Conservation (phyloP, 345 rosid species). For the Mallotus nudiflorus region DNA sequence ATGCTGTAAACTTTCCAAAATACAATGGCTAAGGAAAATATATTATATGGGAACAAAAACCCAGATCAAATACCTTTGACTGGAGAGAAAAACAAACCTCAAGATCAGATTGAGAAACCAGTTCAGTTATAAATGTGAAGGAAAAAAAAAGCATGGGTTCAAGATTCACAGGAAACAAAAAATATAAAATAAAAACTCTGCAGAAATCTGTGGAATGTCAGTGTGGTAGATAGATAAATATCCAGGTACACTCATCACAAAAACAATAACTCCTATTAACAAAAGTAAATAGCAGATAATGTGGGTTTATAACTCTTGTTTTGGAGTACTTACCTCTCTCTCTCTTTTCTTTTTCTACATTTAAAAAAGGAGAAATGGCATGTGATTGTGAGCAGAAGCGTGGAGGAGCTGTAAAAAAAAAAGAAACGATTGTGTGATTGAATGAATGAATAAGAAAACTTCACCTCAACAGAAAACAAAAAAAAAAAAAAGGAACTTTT, state of each 20-base stretch:
- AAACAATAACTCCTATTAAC: not conserved
- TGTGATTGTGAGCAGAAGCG: slow-evolving; percentile 24
- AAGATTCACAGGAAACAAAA: slow-evolving; percentile 16
- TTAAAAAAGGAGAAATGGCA: slow-evolving; percentile 15
- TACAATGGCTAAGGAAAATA: not conserved
- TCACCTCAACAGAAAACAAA: not conserved
- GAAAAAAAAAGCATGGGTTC: slow-evolving; percentile 25
- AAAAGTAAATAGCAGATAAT: slow-evolving; percentile 20
- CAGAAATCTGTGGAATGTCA: slow-evolving; percentile 40
- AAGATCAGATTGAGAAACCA: slow-evolving; percentile 29
- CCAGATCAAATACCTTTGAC: slow-evolving; percentile 46
- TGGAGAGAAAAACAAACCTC: slow-evolving; percentile 14
- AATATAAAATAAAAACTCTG: slow-evolving; percentile 9
- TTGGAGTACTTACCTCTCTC: not conserved
- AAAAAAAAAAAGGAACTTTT: slow-evolving; percentile 23
- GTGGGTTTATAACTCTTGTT: slow-evolving; percentile 40
- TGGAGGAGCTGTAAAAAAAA: too few relatives aligned
- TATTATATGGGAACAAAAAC: slow-evolving; percentile 11
- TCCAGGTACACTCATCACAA: not conserved
- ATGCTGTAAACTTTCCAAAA: not conserved
- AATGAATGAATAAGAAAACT: slow-evolving; percentile 8
- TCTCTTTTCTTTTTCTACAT: not conserved
- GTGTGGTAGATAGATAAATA: slow-evolving; percentile 10
- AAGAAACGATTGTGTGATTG: too few relatives aligned
- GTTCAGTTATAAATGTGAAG: slow-evolving; percentile 19